These are phyloP conservation scores for Silene conica DNA, from an alignment of 148 eudicot genomes.

Conservation along the genomic window DNA sequence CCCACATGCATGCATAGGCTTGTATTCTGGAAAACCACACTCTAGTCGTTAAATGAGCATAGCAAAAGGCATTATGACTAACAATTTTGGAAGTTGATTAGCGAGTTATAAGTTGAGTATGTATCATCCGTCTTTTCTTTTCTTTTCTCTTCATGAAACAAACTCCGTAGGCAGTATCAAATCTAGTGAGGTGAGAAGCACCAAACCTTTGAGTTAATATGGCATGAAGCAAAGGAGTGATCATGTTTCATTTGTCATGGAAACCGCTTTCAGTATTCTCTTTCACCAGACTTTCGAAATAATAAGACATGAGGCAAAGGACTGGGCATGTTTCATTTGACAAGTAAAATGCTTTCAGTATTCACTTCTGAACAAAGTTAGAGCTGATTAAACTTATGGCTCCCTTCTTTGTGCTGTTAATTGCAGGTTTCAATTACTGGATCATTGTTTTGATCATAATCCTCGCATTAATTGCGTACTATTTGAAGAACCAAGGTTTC, in stretches of 20 bases:
- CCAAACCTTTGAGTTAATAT: not conserved
- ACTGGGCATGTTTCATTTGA: not conserved
- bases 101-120: no score
- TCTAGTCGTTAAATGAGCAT: not conserved
- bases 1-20: not conserved
- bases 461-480: conserved; percentile 28
- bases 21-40: not conserved
- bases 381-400: not conserved
- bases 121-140: not conserved
- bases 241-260: not conserved
- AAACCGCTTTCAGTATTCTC: not conserved
- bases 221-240: not conserved
- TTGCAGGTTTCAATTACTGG: conserved; percentile 42
- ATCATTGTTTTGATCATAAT: conserved; percentile 30
- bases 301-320: no score
- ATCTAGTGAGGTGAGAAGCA: not conserved
- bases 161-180: not conserved
- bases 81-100: not conserved
- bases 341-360: not conserved
- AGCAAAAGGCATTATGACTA: not conserved
- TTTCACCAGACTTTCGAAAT: not conserved
- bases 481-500: conserved; percentile 22
- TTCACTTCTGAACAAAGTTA: not conserved
- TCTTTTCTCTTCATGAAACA: not conserved
- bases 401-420: not conserved